phyloP scores from a whole-genome alignment of 805 yeast genomes.

The Metahyphopichia silvanorum region DNA sequence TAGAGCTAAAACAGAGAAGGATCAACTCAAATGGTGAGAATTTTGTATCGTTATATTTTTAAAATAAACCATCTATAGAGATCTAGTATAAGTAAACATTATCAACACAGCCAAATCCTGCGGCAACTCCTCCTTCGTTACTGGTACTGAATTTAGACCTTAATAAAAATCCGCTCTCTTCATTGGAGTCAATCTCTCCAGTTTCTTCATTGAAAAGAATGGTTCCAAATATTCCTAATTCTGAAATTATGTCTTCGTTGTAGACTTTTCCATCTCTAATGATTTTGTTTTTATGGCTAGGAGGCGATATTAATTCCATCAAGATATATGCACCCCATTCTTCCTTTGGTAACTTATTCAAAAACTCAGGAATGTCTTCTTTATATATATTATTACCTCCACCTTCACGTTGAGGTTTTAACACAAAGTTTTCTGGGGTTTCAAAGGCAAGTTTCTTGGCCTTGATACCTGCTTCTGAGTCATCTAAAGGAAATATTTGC shows the following conservation, averaged over 20 bases:
- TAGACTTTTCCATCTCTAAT: conserved; percentile 61
- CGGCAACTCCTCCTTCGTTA: conserved; percentile 98
- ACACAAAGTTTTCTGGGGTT: conserved; percentile 67
- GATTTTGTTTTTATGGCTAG: conserved; percentile 63
- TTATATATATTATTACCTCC: conserved; percentile 96
- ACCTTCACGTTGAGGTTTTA: conserved; percentile 98
- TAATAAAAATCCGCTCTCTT: conserved; percentile 77
- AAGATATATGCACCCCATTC: conserved; percentile 90
- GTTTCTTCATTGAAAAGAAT: conserved; percentile 65
- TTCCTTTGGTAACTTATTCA: conserved; percentile 51
- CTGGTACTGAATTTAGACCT: conserved; percentile 85
- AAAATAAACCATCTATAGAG: neutral
- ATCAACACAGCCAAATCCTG: conserved; percentile 97
- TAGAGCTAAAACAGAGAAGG: conserved; percentile 10
- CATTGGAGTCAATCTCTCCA: conserved; percentile 58
- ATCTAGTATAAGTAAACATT: conserved; percentile 56
- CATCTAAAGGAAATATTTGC: conserved; percentile 81
- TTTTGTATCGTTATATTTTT: neutral
- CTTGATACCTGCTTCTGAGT: conserved; percentile 52
- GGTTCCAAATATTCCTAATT: conserved; percentile 88
- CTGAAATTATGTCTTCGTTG: conserved; percentile 80
- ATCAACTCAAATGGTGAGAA: neutral
- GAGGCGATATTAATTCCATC: conserved; percentile 90
- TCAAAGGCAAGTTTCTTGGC: conserved; percentile 70
- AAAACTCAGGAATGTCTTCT: conserved; percentile 74